A percentile compares a stretch with the other conserved stretches of the same genome.
These are phyloP conservation scores for Gossypium longicalyx DNA, from an alignment of 345 rosid genomes.

Conservation along the genomic window DNA sequence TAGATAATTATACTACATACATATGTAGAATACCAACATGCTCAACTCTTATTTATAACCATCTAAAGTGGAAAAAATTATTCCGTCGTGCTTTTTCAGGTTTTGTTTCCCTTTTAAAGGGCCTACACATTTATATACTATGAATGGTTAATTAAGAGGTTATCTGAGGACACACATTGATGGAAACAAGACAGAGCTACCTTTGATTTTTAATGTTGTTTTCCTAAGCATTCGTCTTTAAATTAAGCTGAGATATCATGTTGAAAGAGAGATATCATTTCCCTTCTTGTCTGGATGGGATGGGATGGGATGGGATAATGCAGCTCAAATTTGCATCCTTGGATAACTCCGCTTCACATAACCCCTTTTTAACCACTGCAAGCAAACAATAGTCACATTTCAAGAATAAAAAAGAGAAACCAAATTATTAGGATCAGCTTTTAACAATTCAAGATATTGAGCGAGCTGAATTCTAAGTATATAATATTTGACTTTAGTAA, in stretches of 20 bases:
- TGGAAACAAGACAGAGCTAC: slow-evolving; percentile 1
- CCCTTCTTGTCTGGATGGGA: not conserved
- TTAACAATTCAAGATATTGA: not conserved
- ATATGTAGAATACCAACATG: too few relatives aligned
- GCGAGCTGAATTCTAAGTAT: not conserved
- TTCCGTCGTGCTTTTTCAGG: too few relatives aligned
- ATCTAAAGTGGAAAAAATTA: too few relatives aligned
- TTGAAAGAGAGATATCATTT: slow-evolving; percentile 18
- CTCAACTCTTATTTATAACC: too few relatives aligned
- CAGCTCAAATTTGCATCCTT: not conserved
- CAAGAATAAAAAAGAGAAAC: not conserved
- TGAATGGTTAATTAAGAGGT: not conserved
- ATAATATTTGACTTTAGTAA: not conserved
- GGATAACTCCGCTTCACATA: not conserved
- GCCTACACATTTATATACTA: not conserved
- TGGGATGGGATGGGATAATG: not conserved
- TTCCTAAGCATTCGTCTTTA: not conserved
- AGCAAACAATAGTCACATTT: not conserved
- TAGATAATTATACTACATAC: too few relatives aligned
- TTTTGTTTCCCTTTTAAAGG: not conserved
- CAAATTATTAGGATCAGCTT: not conserved
- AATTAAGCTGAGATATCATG: slow-evolving; percentile 16
- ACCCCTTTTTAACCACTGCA: not conserved
- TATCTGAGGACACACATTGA: not conserved
- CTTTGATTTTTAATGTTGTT: not conserved